Evolutionary conservation across 164 flowering plant species (phyloP).

Genomic region (Saururus chinensis): DNA sequence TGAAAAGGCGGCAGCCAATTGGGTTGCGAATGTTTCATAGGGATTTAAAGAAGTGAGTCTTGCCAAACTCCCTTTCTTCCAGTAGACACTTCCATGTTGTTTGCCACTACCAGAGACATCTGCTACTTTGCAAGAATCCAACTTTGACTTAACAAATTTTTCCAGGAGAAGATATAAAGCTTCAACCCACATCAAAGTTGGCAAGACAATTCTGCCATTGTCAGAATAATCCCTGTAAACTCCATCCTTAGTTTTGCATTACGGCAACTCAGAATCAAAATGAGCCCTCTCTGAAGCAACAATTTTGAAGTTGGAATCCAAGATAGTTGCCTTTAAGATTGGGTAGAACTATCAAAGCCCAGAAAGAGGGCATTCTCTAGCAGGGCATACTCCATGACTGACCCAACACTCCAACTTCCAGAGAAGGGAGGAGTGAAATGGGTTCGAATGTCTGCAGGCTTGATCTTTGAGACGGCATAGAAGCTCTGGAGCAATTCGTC

Average conservation of each 20-base stretch:
- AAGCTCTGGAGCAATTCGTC: no score
- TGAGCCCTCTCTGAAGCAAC: constrained; percentile 51
- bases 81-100: constrained; percentile 97
- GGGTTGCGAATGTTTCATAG: constrained; percentile 40
- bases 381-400: constrained; percentile 20
- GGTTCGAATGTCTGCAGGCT: no score
- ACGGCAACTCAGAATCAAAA: constrained; percentile 81
- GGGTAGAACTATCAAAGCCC: constrained; percentile 61
- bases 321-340: constrained; percentile 83
- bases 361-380: constrained; percentile 49
- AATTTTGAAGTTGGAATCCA: constrained; percentile 68
- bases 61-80: constrained; percentile 63
- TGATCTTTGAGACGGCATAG: no score
- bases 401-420: not conserved
- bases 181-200: constrained; percentile 95
- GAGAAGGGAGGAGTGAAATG: no score
- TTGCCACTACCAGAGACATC: constrained; percentile 96
- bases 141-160: constrained; percentile 35
- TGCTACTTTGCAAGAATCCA: constrained; percentile 58
- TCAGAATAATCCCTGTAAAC: constrained; percentile 57
- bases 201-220: constrained; percentile 84
- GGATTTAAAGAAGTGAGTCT: constrained; percentile 55
- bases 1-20: constrained; percentile 61
- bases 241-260: constrained; percentile 85
- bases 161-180: constrained; percentile 70